Base-by-base conservation (phyloP, 106 monocot species). In the Dioscorea dumetorum region DNA sequence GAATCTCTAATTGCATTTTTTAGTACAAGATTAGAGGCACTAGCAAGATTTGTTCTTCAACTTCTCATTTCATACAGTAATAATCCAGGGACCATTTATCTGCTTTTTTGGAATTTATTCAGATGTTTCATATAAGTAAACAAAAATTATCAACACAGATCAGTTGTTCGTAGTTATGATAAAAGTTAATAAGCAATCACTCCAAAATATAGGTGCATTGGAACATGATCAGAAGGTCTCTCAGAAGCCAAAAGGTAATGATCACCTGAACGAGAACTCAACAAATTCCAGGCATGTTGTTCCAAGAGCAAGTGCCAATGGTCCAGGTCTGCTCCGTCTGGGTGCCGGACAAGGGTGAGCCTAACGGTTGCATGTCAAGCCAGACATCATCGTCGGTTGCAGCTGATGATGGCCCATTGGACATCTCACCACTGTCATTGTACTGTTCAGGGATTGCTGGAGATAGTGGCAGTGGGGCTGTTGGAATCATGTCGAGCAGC, bases 321-420 rank as follows among this genome's bases (percentile, higher is more conserved):
- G 53, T 67, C 80, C 80, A 83, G 8, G 74, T 73, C 8, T 73
- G 80, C 0, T 80, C 80, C 32, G 63, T 59, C 10, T 31, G 73
- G 2, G 59, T 70, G 22, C 59, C 52, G 18, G 48, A 51, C 35
- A 64, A 4, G 24, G 79, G 62, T 5, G 74, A 68, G 3, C 68
- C 67, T 54, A 71, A 64, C 13, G 73, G 75, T 14, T 70, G 81
- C 70, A 82, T 66, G 22, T 82, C 79, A 5, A 82, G 53, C 22
- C 79, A 69, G 8, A 79, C 21, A 5, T 76, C 77, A 2, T 83
- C 78, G 5, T 76, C 79, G 2, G 82, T 80, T 19, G 67, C 53
- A 18, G 58, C 82, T 1, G 80, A 75, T n/a, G 80, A 75, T 60
- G 68, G 79, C 24, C 79, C 78, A 58, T 82, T 82, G 10, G 79